A percentile compares a stretch with the other conserved stretches of the same genome.
Conservation (phyloP, 176 grass and related monocot genomes). For the Melocanna baccifera region DNA sequence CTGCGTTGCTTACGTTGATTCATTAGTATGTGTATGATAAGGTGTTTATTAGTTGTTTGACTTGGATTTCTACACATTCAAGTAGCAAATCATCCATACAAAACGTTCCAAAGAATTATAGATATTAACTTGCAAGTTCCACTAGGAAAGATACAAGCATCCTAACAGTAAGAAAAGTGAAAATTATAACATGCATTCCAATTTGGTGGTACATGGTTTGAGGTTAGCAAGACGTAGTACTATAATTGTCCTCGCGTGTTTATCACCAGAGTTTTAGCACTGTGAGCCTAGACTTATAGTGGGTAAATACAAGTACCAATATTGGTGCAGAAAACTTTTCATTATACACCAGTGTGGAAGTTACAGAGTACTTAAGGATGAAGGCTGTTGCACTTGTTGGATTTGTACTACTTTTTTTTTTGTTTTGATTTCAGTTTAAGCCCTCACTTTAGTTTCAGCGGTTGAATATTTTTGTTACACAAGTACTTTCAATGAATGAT, state of each 20-base stretch:
- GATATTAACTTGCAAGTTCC: neutral
- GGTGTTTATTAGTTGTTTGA: slow-evolving; percentile 4
- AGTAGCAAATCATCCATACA: neutral
- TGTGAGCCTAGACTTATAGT: neutral
- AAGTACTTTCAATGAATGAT: neutral
- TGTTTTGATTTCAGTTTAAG: neutral
- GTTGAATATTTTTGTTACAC: neutral
- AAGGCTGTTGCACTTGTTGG: neutral
- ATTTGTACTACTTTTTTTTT: neutral
- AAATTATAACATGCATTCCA: neutral
- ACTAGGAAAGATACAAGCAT: neutral
- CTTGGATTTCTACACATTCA: neutral
- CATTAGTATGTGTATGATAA: neutral
- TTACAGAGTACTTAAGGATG: neutral
- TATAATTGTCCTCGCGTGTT: neutral
- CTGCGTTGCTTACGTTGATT: slow-evolving; percentile 8
- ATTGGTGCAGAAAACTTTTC: neutral
- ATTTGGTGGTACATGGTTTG: neutral
- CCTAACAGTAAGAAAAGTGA: neutral
- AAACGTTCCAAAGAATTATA: neutral
- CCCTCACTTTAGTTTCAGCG: neutral
- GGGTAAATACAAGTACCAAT: neutral
- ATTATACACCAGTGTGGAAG: neutral
- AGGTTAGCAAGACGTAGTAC: neutral
- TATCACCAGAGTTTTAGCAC: neutral